Evolutionary conservation across 2,329 filamentous ascomycete genomes (phyloP).

Genomic region (Trichophyton verrucosum): DNA sequence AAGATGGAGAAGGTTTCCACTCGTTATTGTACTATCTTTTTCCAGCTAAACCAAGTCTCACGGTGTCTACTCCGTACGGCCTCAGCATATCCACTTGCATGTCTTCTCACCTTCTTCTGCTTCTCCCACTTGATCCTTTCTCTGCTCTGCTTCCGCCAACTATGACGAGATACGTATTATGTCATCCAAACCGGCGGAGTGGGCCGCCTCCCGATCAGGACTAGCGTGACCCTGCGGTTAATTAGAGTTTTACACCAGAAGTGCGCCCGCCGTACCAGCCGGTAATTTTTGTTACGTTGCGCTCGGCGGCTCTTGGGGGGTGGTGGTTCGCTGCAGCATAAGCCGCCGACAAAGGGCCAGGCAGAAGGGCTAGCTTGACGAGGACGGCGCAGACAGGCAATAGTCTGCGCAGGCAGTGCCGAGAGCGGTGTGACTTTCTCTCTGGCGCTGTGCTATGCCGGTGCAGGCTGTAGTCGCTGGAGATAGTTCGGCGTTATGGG

Average conservation of each 20-base stretch:
- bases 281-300: not conserved
- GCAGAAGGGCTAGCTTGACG: not conserved
- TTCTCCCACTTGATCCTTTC: too few relatives aligned
- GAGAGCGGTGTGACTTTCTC: not conserved
- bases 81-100: too few relatives aligned
- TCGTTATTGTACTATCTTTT: too few relatives aligned
- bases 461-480: not conserved
- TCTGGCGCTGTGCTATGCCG: not conserved
- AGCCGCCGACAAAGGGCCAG: not conserved
- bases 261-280: not conserved
- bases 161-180: not conserved
- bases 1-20: not conserved
- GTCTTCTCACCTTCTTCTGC: not conserved
- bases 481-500: conserved; percentile 3
- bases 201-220: not conserved
- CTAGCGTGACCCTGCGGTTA: not conserved
- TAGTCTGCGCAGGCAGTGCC: too few relatives aligned
- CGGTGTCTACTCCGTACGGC: not conserved
- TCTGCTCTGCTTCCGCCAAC: not conserved
- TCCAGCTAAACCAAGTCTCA: too few relatives aligned
- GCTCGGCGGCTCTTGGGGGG: not conserved
- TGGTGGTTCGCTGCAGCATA: not conserved
- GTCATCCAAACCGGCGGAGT: not conserved
- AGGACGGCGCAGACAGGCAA: too few relatives aligned
- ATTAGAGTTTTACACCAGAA: not conserved